Conservation (phyloP, 768 basidiomycete species). For the Rhodotorula paludigena region DNA sequence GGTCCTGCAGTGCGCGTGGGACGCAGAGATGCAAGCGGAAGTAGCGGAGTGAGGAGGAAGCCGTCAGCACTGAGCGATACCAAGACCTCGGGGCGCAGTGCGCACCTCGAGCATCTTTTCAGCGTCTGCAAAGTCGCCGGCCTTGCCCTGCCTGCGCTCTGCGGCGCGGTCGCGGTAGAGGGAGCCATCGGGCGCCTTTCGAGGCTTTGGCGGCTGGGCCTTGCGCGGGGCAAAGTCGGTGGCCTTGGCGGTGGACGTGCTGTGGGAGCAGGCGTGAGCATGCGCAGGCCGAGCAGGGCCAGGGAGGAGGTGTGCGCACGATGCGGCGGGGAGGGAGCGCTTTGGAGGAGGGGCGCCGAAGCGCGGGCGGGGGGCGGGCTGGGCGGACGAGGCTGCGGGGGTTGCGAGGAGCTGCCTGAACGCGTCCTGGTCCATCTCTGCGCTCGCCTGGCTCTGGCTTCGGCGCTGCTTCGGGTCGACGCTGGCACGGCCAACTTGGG, state of each 20-base stretch:
- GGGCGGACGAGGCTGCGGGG: not conserved
- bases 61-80: too few species aligned
- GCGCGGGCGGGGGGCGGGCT: not conserved
- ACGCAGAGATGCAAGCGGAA: too few species aligned
- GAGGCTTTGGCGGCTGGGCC: not conserved
- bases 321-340: not conserved
- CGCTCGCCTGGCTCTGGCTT: too few species aligned
- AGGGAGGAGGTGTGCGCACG: not conserved
- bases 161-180: slow-evolving; percentile 71
- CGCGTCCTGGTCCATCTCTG: slow-evolving; percentile 18
- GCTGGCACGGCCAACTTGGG: too few species aligned
- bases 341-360: not conserved
- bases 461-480: too few species aligned
- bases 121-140: slow-evolving; percentile 67
- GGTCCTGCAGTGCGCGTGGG: too few species aligned
- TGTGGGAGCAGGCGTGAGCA: not conserved
- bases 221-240: slow-evolving; percentile 71
- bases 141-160: slow-evolving; percentile 63
- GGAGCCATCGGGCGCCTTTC: slow-evolving; percentile 21
- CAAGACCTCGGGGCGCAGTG: too few species aligned
- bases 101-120: slow-evolving; percentile 35
- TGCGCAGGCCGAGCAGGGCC: too few species aligned
- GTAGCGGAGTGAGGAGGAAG: too few species aligned
- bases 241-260: not conserved
- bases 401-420: slow-evolving; percentile 5